These are phyloP conservation scores for Rubroboletus pulcherrimus DNA, from an alignment of 768 basidiomycete species.

Conservation along the genomic window DNA sequence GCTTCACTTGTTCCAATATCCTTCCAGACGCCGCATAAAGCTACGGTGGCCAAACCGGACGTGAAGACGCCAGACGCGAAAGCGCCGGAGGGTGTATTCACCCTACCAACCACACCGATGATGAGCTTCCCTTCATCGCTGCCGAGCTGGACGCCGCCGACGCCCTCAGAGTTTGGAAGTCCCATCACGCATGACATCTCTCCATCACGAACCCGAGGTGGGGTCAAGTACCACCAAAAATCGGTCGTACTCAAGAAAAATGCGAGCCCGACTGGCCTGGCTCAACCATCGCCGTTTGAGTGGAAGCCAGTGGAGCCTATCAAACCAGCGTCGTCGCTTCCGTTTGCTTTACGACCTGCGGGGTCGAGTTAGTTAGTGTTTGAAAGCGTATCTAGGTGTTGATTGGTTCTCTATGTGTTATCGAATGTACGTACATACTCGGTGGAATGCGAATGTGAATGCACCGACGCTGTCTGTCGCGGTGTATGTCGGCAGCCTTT, in stretches of 20 bases:
- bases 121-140: constrained; percentile 25
- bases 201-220: constrained; percentile 23
- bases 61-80: constrained; percentile 1
- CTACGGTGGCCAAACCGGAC: constrained; percentile 5
- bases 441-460: background rate
- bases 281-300: constrained; percentile 14
- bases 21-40: constrained; percentile 30
- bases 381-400: background rate
- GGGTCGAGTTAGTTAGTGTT: constrained; percentile 9
- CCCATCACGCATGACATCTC: constrained; percentile 12
- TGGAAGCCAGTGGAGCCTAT: constrained; percentile 26
- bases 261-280: background rate
- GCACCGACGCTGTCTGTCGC: too few relatives aligned
- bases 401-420: background rate
- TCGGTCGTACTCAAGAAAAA: constrained; percentile 32
- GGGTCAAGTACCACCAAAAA: constrained; percentile 33
- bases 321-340: constrained; percentile 22
- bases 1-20: constrained; percentile 18
- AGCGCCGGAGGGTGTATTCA: background rate
- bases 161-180: constrained; percentile 16
- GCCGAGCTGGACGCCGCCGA: constrained; percentile 22
- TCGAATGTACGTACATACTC: background rate
- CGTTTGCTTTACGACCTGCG: constrained; percentile 21
- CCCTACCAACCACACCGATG: constrained; percentile 17
- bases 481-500: too few relatives aligned